phyloP scores from a whole-genome alignment of 148 eudicot genomes.

The Rhododendron vialii region DNA sequence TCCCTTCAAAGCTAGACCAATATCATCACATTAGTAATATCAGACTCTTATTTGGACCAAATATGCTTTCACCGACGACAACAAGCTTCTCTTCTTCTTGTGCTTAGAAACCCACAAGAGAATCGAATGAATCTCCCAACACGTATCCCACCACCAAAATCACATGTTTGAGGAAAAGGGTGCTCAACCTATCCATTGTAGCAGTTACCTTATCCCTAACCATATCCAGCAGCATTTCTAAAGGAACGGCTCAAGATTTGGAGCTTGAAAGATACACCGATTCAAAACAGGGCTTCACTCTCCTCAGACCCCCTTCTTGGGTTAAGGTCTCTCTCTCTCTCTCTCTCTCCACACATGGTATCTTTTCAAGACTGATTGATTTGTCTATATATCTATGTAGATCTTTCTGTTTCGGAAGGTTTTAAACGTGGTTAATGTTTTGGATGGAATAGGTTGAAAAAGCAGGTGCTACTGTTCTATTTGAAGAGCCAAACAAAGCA shows the following conservation, averaged over 20 bases:
- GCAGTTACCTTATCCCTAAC: constrained; percentile 28
- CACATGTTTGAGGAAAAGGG: constrained; percentile 29
- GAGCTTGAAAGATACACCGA: constrained; percentile 64
- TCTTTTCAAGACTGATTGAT: background rate
- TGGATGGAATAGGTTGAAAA: constrained; percentile 58
- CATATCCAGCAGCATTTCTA: constrained; percentile 14
- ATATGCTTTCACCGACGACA: no score
- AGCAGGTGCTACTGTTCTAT: constrained; percentile 83
- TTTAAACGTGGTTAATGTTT: background rate
- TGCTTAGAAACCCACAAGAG: background rate
- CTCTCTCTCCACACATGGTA: background rate
- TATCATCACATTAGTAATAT: background rate
- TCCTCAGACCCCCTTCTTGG: constrained; percentile 74
- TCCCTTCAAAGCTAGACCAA: background rate
- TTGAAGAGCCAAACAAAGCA: constrained; percentile 68
- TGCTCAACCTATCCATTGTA: constrained; percentile 43
- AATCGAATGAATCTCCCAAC: background rate
- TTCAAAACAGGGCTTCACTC: constrained; percentile 61
- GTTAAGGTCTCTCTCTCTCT: constrained; percentile 36
- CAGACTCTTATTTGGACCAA: background rate
- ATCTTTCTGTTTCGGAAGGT: background rate
- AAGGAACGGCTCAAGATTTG: constrained; percentile 32
- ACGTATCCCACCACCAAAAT: background rate
- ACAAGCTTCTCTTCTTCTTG: background rate
- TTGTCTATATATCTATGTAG: background rate